Evolutionary conservation across 2,329 filamentous ascomycete species (phyloP), one percentile per base, ranked within the genome.

Genomic region (Malbranchea cinnamomea): DNA sequence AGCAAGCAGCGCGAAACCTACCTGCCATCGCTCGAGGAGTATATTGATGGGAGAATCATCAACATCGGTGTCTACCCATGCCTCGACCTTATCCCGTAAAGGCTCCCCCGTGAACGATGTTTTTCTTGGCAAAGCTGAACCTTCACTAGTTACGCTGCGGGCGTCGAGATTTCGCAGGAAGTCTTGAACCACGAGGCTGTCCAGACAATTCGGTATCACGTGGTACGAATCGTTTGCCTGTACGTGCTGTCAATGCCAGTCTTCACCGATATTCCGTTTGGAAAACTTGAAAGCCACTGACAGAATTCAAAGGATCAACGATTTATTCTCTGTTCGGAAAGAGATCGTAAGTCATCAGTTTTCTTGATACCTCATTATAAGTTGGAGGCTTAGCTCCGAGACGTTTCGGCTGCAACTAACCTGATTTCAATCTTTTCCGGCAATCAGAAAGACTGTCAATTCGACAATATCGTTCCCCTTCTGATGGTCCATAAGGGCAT

Each of bases 1-100:
- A 31, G 28, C 28, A 35, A 35, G 16, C 28, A 35, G 25, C 33
- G 33, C 17, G 33, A 35, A 20, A 35, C 29, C 19, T 35, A 35
- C 19, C 21, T 35, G 8, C 33, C 33, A 4, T 28, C 33, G n/a
- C n/a, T 35, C 10, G 33, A 32, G 6, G 26, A 35, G 25, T 35
- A 35, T 14, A 35, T 35, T 19, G 33, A 35, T 8, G 33, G 23
- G 16, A 31, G 33, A 20, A 35, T 35, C 29, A 28, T 35, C 28
- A 35, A 35, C 19, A 35, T 35, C 9, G 33, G 33, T 9, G 33
- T 35, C 7, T 35, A 35, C 12, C 33, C 33, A 28, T 31, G 28
- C 10, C 28, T 35, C 13, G 33, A 35, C 14, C 28, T 35, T 23
- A 35, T 35, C 23, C 28, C 33, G 33, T 35, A 31, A 35, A 24